A percentile compares a stretch with the other conserved stretches of the same genome.
phyloP scores from a whole-genome alignment of 305 asterid species.

The Fraxinus latifolia region DNA sequence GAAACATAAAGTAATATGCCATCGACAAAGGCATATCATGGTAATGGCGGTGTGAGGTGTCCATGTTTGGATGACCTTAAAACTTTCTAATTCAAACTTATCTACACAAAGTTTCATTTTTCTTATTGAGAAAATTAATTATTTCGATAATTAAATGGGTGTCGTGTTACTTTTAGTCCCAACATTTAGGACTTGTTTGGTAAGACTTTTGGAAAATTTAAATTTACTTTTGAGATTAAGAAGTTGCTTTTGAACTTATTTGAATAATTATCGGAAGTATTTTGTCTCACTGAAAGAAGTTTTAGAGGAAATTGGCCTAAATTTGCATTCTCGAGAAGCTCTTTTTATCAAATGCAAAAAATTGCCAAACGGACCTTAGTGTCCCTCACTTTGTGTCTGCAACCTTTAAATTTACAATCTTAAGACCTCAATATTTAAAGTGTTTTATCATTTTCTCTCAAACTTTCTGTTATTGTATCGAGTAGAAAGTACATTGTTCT shows the following conservation, averaged over 20 bases:
- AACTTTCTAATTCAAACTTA: background rate
- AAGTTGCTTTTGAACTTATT: background rate
- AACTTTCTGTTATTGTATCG: background rate
- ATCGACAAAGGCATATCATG: background rate
- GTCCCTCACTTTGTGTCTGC: background rate
- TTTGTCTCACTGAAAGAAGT: background rate
- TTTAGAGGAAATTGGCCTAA: background rate
- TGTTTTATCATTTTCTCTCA: background rate
- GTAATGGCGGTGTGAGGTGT: background rate
- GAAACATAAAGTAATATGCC: constrained; percentile 8
- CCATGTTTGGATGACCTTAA: background rate
- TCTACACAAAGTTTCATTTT: background rate
- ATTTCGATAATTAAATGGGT: background rate
- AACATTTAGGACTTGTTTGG: background rate
- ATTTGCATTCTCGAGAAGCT: background rate
- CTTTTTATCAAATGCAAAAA: background rate
- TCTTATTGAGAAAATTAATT: background rate
- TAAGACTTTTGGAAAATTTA: background rate
- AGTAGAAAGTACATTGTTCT: background rate
- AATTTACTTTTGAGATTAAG: background rate
- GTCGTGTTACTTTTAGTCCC: background rate
- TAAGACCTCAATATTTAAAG: background rate
- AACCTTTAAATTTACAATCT: background rate
- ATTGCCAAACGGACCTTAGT: background rate
- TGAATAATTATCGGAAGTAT: background rate